phyloP scores from a whole-genome alignment of 371 early-diverging fungal species.

The Amoeboaphelidium protococcarum region DNA sequence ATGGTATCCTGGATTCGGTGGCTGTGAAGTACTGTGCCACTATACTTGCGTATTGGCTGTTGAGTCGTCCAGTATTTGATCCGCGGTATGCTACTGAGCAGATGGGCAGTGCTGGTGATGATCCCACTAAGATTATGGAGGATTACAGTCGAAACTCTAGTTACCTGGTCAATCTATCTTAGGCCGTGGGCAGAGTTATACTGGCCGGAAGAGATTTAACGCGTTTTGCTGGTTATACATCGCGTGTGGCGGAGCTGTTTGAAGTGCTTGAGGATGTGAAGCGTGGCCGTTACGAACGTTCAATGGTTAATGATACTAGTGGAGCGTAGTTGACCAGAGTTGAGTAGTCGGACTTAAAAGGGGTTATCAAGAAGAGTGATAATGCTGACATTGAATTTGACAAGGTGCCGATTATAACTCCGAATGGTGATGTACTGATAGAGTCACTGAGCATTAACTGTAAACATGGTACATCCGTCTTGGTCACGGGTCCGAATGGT shows the following conservation, averaged over 20 bases:
- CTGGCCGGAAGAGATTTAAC: conserved; percentile 17
- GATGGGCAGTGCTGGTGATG: conserved; percentile 23
- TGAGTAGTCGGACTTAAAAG: not conserved
- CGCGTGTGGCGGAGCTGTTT: not conserved
- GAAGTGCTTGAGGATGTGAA: conserved; percentile 1
- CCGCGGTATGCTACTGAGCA: conserved; percentile 24
- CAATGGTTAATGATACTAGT: not conserved
- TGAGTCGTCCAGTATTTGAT: conserved; percentile 54
- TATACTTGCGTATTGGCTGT: conserved; percentile 48
- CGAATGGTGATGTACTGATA: not conserved
- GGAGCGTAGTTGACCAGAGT: not conserved
- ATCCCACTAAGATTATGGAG: conserved; percentile 56
- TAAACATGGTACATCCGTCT: not conserved
- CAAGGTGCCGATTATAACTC: not conserved
- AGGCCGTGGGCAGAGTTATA: conserved; percentile 60
- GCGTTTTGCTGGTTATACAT: conserved; percentile 18
- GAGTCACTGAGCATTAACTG: not conserved
- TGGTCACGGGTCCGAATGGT: conserved; percentile 67
- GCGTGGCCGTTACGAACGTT: not conserved
- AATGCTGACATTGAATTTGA: not conserved
- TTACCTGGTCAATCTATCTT: conserved; percentile 55
- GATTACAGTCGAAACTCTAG: conserved; percentile 61
- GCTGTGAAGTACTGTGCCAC: conserved; percentile 68
- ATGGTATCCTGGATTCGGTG: conserved; percentile 32
- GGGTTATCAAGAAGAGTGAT: not conserved